phyloP scores from a whole-genome alignment of 805 yeast genomes.

The Myxozyma kluyveri region DNA sequence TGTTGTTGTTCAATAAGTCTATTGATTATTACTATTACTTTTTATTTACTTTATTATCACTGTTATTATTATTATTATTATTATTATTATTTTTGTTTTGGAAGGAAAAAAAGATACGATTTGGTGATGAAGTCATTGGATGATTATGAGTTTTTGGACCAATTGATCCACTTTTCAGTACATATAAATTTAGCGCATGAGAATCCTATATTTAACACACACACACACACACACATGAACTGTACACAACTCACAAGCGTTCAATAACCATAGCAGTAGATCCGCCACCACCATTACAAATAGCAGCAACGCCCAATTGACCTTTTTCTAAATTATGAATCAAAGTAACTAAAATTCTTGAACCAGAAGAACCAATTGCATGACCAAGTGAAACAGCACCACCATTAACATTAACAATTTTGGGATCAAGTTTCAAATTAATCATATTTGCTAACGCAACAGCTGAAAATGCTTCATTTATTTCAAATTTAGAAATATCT shows the following conservation, averaged over 20 bases:
- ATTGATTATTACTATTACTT: too few relatives aligned
- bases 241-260: constrained; percentile 7
- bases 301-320: constrained; percentile 86
- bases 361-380: constrained; percentile 96
- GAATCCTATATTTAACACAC: too few relatives aligned
- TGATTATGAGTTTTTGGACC: too few relatives aligned
- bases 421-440: constrained; percentile 58
- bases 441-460: constrained; percentile 85
- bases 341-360: constrained; percentile 69
- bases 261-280: constrained; percentile 76
- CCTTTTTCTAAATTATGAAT: constrained; percentile 54
- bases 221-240: too few relatives aligned
- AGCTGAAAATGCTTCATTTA: constrained; percentile 95
- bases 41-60: too few relatives aligned
- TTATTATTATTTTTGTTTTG: too few relatives aligned
- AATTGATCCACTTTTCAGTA: too few relatives aligned
- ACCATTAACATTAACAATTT: constrained; percentile 83
- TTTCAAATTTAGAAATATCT: constrained; percentile 80
- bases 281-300: constrained; percentile 98
- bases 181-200: too few relatives aligned
- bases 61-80: too few relatives aligned
- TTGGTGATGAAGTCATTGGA: too few relatives aligned
- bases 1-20: too few relatives aligned
- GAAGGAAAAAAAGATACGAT: too few relatives aligned
- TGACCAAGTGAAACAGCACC: constrained; percentile 97